These are phyloP conservation scores for Hypoxylon sp. DNA, from an alignment of 2,329 filamentous ascomycete genomes.

Conservation along the genomic window DNA sequence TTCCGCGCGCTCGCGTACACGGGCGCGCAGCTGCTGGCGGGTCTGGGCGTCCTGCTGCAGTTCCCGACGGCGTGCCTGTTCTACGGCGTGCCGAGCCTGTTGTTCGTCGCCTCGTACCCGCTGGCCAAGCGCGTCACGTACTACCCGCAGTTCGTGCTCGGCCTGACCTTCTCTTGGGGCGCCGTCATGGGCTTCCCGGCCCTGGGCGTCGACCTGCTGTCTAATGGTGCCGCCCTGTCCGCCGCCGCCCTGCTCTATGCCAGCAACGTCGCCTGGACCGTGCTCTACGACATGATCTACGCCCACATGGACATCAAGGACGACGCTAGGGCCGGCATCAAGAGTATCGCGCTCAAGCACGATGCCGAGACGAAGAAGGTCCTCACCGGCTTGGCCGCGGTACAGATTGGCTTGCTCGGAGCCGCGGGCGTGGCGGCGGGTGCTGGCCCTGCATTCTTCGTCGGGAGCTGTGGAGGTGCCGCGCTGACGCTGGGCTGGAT, in stretches of 20 bases:
- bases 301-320: constrained; percentile 92
- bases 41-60: constrained; percentile 77
- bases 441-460: constrained; percentile 73
- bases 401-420: constrained; percentile 74
- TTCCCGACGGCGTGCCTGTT: constrained; percentile 80
- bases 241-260: constrained; percentile 76
- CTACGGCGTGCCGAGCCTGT: constrained; percentile 78
- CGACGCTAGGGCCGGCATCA: constrained; percentile 85
- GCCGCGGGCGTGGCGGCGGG: constrained; percentile 73
- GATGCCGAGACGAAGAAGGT: constrained; percentile 79
- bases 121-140: constrained; percentile 86
- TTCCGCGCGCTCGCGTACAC: constrained; percentile 77
- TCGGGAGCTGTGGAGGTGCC: constrained; percentile 72
- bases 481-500: constrained; percentile 67
- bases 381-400: constrained; percentile 71
- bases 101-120: constrained; percentile 79
- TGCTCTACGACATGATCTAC: constrained; percentile 92
- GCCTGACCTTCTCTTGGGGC: constrained; percentile 88
- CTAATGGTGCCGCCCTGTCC: constrained; percentile 66
- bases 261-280: constrained; percentile 85
- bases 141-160: constrained; percentile 85
- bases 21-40: constrained; percentile 75
- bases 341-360: constrained; percentile 84
- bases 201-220: constrained; percentile 77
- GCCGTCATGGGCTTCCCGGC: constrained; percentile 89